phyloP scores from a whole-genome alignment of 192 early-diverging fungal genomes.

The Backusella tarrabulga region DNA sequence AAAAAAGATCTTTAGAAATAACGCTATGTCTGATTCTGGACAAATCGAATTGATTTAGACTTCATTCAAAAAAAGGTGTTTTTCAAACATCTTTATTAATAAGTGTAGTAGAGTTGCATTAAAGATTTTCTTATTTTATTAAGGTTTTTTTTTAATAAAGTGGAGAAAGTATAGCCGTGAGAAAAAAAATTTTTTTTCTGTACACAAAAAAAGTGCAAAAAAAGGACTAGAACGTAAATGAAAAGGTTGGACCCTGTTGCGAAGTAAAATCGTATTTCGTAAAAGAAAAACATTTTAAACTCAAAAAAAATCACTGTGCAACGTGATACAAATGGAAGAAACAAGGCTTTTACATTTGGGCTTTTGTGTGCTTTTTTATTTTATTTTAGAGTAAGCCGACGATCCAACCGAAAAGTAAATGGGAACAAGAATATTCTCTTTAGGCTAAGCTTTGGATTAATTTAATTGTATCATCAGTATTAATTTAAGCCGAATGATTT shows the following conservation, averaged over 20 bases:
- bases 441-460: neutral
- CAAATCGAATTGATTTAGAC: neutral
- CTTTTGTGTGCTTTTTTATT: neutral
- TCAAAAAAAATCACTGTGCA: neutral
- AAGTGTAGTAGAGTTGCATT: neutral
- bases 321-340: neutral
- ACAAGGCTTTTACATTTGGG: neutral
- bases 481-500: neutral
- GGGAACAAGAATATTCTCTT: neutral
- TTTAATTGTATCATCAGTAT: neutral
- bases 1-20: conserved; percentile 1
- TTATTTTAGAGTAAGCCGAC: neutral
- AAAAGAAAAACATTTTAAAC: neutral
- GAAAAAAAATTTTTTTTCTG: neutral
- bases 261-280: neutral
- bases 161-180: conserved; percentile 1
- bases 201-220: neutral
- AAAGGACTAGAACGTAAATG: neutral
- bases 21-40: neutral
- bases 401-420: neutral
- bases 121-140: neutral
- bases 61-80: neutral
- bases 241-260: neutral
- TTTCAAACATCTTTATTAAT: neutral
- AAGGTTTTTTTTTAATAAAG: neutral